A percentile compares a stretch with the other conserved stretches of the same genome.
phyloP scores from a whole-genome alignment of 768 basidiomycete genomes.

The Leucosporidium scottii region DNA sequence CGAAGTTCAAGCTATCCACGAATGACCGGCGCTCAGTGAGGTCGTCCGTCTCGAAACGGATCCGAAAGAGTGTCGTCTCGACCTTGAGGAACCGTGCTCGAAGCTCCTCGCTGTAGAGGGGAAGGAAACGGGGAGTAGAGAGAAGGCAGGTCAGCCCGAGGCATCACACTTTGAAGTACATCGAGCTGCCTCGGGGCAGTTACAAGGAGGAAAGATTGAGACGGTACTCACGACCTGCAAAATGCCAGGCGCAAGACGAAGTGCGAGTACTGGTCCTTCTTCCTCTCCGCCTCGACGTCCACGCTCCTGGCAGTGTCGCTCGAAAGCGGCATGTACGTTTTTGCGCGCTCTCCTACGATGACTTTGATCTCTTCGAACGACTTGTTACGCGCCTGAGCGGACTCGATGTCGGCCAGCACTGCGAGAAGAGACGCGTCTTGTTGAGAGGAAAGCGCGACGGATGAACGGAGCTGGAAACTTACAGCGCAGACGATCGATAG shows the following conservation, averaged over 20 bases:
- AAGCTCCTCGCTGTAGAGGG: constrained; percentile 67
- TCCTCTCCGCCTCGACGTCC: constrained; percentile 57
- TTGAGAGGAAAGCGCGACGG: constrained; percentile 34
- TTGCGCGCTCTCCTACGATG: constrained; percentile 58
- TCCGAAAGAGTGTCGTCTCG: constrained; percentile 72
- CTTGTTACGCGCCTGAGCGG: constrained; percentile 74
- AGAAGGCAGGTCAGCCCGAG: neutral
- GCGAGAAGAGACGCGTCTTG: constrained; percentile 31
- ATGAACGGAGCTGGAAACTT: neutral
- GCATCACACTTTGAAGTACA: no score
- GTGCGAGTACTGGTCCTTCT: constrained; percentile 81
- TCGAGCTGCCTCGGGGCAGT: neutral
- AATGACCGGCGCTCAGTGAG: constrained; percentile 50
- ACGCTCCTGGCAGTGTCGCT: constrained; percentile 49
- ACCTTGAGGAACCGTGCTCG: constrained; percentile 80
- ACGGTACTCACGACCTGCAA: constrained; percentile 72
- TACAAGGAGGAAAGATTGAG: neutral
- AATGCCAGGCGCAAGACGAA: constrained; percentile 91
- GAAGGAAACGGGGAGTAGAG: neutral
- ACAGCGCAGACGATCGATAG: constrained; percentile 71
- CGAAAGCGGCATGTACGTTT: constrained; percentile 67
- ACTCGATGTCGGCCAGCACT: constrained; percentile 83
- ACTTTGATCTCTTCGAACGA: constrained; percentile 67
- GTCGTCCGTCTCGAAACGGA: constrained; percentile 73
- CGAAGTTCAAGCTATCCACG: constrained; percentile 48